Percentiles rank a stretch among this genome's conserved stretches.
phyloP scores from a whole-genome alignment of 805 yeast genomes.

The Nakazawaea holstii region DNA sequence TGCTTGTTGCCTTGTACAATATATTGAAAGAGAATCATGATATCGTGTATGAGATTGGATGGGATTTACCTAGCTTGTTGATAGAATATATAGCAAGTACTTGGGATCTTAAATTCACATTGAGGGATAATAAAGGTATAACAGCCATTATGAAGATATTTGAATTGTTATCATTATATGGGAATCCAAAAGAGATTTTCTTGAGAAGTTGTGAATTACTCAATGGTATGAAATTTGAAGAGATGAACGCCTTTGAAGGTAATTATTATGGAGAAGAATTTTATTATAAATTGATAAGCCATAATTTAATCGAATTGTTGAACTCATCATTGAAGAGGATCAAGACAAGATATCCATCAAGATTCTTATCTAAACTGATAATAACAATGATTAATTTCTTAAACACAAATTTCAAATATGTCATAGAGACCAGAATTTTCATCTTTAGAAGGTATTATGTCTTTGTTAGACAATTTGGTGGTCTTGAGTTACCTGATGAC shows the following conservation, averaged over 20 bases:
- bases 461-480: constrained; percentile 54
- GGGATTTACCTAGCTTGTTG: constrained; percentile 82
- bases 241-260: not conserved
- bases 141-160: constrained; percentile 41
- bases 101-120: constrained; percentile 26
- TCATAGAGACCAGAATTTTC: constrained; percentile 25
- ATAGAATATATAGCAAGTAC: constrained; percentile 43
- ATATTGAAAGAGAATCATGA: constrained; percentile 41
- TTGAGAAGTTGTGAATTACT: constrained; percentile 67
- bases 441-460: constrained; percentile 59
- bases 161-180: constrained; percentile 57
- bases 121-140: constrained; percentile 33
- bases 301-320: constrained; percentile 62
- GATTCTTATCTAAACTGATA: constrained; percentile 66
- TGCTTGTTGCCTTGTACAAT: constrained; percentile 41
- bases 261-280: constrained; percentile 2
- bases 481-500: constrained; percentile 36
- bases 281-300: constrained; percentile 51
- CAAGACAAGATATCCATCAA: constrained; percentile 70
- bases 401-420: constrained; percentile 31
- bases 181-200: constrained; percentile 78
- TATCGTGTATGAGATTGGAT: constrained; percentile 66
- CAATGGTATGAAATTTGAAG: constrained; percentile 27
- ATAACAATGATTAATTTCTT: constrained; percentile 52
- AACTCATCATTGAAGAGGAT: constrained; percentile 54